phyloP scores from a whole-genome alignment of 306 rosid genomes.

The Vicia faba region DNA sequence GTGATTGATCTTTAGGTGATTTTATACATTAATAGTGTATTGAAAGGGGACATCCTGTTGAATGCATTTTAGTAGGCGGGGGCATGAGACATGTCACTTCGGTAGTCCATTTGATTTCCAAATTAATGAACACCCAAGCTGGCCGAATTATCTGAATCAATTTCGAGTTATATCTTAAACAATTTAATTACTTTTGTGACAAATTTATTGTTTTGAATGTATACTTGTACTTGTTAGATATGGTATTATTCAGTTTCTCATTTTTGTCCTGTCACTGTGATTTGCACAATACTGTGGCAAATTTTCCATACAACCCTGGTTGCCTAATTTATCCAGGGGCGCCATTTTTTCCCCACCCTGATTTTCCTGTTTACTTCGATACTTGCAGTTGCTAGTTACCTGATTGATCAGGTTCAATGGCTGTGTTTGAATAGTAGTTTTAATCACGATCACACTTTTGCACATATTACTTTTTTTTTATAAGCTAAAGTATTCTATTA shows the following conservation, averaged over 20 bases:
- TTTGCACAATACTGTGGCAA: not conserved
- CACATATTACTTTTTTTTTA: too few relatives aligned
- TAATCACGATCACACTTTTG: not conserved
- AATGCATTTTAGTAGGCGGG: slow-evolving; percentile 28
- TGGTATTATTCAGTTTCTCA: not conserved
- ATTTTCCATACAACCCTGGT: not conserved
- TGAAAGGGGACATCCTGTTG: slow-evolving; percentile 32
- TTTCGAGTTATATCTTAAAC: not conserved
- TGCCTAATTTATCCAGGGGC: not conserved
- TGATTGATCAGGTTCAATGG: not conserved
- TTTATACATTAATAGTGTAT: slow-evolving; percentile 17
- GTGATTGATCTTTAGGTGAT: slow-evolving; percentile 69
- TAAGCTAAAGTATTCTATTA: too few relatives aligned
- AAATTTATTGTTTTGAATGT: slow-evolving; percentile 17
- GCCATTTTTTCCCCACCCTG: not conserved
- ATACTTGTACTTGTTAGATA: not conserved
- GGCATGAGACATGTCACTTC: slow-evolving; percentile 24
- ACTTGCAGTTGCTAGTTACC: not conserved
- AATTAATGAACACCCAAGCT: slow-evolving; percentile 24
- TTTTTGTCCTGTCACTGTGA: not conserved
- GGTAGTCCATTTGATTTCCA: slow-evolving; percentile 24
- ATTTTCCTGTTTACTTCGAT: not conserved
- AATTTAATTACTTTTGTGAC: not conserved
- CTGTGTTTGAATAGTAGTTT: not conserved
- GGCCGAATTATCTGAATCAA: slow-evolving; percentile 18